phyloP scores from a whole-genome alignment of 306 rosid genomes.

The Argentina anserina region DNA sequence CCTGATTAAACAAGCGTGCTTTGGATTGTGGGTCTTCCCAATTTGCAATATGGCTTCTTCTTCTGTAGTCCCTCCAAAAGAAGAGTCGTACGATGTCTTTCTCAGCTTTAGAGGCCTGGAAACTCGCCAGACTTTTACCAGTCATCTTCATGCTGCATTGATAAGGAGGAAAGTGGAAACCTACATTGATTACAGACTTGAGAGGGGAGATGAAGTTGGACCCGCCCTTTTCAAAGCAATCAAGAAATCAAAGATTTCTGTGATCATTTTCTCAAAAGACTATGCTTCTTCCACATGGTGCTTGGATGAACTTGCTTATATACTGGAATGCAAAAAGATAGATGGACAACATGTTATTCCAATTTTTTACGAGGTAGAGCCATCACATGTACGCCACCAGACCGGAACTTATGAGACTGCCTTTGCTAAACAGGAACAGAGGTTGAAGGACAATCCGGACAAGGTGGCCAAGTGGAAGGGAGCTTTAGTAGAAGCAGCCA shows the following conservation, averaged over 20 bases:
- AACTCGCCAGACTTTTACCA: neutral
- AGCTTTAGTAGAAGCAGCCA: neutral
- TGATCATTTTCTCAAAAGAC: no score
- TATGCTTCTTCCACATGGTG: no score
- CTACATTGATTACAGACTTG: no score
- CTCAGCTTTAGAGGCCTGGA: conserved; percentile 16
- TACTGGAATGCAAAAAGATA: no score
- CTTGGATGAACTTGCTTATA: no score
- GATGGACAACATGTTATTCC: no score
- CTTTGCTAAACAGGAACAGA: neutral
- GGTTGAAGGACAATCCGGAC: neutral
- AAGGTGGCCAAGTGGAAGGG: neutral
- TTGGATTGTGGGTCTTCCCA: neutral
- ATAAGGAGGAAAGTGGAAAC: no score
- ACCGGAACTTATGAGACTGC: neutral
- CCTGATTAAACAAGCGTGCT: no score
- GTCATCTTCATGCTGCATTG: neutral
- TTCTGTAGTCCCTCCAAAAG: neutral
- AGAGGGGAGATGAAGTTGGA: no score
- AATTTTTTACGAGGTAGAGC: no score
- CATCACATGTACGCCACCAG: neutral
- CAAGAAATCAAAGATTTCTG: no score
- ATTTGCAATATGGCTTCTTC: neutral
- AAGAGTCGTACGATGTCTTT: conserved; percentile 15
- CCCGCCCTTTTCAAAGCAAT: no score